A percentile compares a stretch with the other conserved stretches of the same genome.
phyloP scores from a whole-genome alignment of 2,329 filamentous ascomycete species.

The Monilinia laxa region DNA sequence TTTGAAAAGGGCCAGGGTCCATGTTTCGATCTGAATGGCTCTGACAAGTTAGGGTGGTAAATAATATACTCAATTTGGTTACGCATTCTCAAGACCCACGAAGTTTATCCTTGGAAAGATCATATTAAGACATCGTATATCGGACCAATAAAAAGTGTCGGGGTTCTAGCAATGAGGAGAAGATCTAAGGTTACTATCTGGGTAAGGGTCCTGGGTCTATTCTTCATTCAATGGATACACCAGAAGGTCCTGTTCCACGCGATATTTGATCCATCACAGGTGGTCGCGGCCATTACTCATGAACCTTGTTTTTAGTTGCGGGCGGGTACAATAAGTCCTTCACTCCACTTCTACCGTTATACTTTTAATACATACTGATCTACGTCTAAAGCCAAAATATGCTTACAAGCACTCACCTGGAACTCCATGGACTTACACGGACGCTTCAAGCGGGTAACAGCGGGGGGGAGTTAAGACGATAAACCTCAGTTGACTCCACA shows the following conservation, averaged over 20 bases:
- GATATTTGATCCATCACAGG: background rate
- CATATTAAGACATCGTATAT: conserved; percentile 8
- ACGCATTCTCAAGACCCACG: background rate
- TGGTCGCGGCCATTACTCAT: conserved; percentile 2
- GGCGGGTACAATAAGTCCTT: background rate
- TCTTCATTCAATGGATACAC: conserved; percentile 11
- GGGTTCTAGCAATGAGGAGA: background rate
- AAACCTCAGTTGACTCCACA: background rate
- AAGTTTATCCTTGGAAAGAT: background rate
- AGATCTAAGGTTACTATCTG: background rate
- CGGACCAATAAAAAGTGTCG: background rate
- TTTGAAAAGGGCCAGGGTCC: background rate
- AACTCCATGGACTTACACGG: background rate
- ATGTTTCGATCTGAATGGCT: background rate
- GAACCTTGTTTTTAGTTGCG: background rate
- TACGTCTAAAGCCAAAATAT: background rate
- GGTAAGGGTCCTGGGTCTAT: background rate
- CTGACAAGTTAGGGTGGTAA: background rate
- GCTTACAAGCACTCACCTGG: conserved; percentile 1
- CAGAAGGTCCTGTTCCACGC: conserved; percentile 8
- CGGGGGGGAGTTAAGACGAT: background rate
- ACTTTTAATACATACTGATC: conserved; percentile 2
- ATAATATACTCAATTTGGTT: conserved; percentile 2
- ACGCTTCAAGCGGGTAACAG: background rate
- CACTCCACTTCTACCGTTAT: background rate